A percentile compares a stretch with the other conserved stretches of the same genome.
These are phyloP conservation scores for Aspergillus cavernicola DNA, from an alignment of 495 filamentous ascomycete species.

Conservation along the genomic window DNA sequence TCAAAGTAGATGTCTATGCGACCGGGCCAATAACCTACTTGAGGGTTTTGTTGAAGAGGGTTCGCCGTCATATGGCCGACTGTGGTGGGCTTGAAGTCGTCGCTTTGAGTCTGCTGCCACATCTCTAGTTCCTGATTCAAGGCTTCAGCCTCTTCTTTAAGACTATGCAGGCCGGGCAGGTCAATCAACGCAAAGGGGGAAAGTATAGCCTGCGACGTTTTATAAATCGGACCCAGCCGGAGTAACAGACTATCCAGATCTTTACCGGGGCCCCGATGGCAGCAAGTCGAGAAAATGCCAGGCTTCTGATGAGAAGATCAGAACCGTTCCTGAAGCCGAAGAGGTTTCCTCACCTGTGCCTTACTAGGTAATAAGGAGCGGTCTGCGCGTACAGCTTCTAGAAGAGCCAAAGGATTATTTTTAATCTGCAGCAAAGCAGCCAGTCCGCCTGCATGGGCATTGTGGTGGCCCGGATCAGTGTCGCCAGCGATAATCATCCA, in stretches of 20 bases:
- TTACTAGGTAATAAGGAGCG: slow-evolving; percentile 12
- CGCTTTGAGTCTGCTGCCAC: slow-evolving; percentile 18
- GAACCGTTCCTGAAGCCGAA: not conserved
- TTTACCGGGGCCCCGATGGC: not conserved
- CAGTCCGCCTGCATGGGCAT: slow-evolving; percentile 23
- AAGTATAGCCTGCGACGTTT: slow-evolving; percentile 11
- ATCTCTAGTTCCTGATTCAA: slow-evolving; percentile 10
- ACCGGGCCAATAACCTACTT: slow-evolving; percentile 21
- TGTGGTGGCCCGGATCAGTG: slow-evolving; percentile 17
- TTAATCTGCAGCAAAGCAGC: slow-evolving; percentile 23
- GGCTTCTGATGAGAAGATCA: not conserved
- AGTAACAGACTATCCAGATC: slow-evolving; percentile 19
- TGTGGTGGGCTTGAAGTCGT: slow-evolving; percentile 16
- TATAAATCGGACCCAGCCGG: slow-evolving; percentile 12
- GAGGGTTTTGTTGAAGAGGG: not conserved
- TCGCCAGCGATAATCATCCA: slow-evolving; percentile 24
- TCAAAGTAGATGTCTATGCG: slow-evolving; percentile 22
- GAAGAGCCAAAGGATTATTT: slow-evolving; percentile 16
- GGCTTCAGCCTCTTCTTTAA: slow-evolving; percentile 14
- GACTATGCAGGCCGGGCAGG: not conserved
- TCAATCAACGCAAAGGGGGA: not conserved
- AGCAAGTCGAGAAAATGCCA: not conserved
- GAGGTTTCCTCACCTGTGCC: not conserved
- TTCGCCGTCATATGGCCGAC: slow-evolving; percentile 4
- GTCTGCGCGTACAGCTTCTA: slow-evolving; percentile 14